Evolutionary conservation across 1,284 basidiomycete genomes (phyloP), one percentile per base, ranked within the genome.

Genomic region (Rhizopogon hawkerae): DNA sequence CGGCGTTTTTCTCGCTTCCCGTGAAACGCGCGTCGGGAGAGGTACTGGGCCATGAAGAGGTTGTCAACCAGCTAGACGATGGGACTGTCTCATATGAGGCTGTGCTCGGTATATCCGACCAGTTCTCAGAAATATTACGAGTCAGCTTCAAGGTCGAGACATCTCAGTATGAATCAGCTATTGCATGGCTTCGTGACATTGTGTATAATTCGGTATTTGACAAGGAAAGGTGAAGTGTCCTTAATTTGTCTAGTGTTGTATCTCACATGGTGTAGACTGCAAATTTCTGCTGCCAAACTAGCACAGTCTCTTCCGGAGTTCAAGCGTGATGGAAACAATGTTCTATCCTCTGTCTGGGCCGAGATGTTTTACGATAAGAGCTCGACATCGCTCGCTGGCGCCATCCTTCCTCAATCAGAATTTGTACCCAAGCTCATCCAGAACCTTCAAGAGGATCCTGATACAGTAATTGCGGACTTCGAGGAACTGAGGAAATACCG

Each of bases 251-350:
- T 7, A 39, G 7, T 26, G 45, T 24, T 7, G 46, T 54, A 56
- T 56, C 56, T 38, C 5, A 49, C 47, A 37, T 23, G 11, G 41
- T 46, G 33, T 57, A 92, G 92, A 46, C 72, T 99, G 33, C 82
- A 86, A 59, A 84, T 98, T 37, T 85, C 83, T 37, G 75, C 91
- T 36, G 90, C 92, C 21, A 98, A 98, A 69, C 80, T 92, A 46
- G 81, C 89, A 37, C 95, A 98, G 66, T 85, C 85, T 23, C 73
- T 98, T n/a, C 96, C 96, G 0, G 85, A 93, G 60, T 76, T 91
- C 62, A 98, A 98, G 74, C 79, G 96, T 39, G 88, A 92, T 60
- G 96, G 94, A 1, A 81, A 74, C 60, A 84, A 79, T 18, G 86
- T 98, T 9, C 74, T 93, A 38, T 76, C 77, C 23, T 86, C 92